Evolutionary conservation across 140 eudicot species (phyloP).

Genomic region (Senecio squalidus): DNA sequence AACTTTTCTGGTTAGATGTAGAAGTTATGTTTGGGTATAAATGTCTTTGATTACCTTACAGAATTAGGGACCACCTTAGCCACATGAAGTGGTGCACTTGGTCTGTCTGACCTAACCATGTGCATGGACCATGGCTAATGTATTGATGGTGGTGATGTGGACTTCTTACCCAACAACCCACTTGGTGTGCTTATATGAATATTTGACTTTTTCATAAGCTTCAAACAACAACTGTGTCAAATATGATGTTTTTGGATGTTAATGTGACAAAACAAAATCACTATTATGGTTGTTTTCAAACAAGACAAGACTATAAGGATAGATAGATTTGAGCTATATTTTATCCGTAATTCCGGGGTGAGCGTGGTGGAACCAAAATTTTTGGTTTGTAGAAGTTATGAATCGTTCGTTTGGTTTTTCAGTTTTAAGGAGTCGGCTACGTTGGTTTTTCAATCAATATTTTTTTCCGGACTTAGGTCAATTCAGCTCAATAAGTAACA

Average conservation of each 20-base stretch:
- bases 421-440: too few relatives aligned
- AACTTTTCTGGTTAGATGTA: conserved; percentile 5
- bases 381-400: too few relatives aligned
- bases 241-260: conserved; percentile 10
- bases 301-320: too few relatives aligned
- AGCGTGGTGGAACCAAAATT: too few relatives aligned
- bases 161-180: conserved; percentile 7
- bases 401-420: too few relatives aligned
- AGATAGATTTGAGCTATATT: too few relatives aligned
- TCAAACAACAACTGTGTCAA: conserved; percentile 14
- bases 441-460: too few relatives aligned
- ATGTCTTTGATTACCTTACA: conserved; percentile 2
- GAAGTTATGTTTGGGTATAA: conserved; percentile 11
- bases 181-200: conserved; percentile 7
- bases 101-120: conserved; percentile 27
- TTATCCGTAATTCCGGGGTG: too few relatives aligned
- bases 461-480: too few relatives aligned
- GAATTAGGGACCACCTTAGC: conserved; percentile 35
- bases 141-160: conserved; percentile 7
- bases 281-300: not conserved
- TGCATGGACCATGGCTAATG: conserved; percentile 21
- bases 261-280: not conserved
- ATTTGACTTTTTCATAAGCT: conserved; percentile 20
- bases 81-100: conserved; percentile 22
- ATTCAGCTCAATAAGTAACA: too few relatives aligned